Base-by-base conservation (phyloP, 2,329 filamentous ascomycete genomes). In the Aureobasidium namibiae region DNA sequence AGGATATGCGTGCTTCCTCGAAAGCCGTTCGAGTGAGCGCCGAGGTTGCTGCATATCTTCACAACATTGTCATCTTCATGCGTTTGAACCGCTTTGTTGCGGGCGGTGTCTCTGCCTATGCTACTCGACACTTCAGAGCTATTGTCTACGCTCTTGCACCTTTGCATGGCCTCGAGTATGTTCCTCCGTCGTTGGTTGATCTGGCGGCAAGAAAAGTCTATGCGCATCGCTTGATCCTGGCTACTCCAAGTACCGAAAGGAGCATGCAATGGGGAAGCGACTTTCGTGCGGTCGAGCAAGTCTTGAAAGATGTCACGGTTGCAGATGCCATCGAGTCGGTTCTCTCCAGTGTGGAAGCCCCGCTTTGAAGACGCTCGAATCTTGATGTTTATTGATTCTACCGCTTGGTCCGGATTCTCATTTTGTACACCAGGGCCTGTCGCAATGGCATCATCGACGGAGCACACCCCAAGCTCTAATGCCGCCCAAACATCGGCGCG, bases 241-340 rank as follows among this genome's bases (percentile, higher is more conserved):
- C 87, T 0, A 73, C 75, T 1, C 81, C 89, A 1, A 81, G 84
- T 62, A 83, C 85, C 60, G 94, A 97, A 75, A 81, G 91, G 49
- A 96, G 91, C 70, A 81, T 96, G 77, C 90, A 96, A 71, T 99
- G 95, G 85, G 94, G 94, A 0, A 96, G 92, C 71, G 85, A 88
- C 56, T 65, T 87, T 0, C 78, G 81, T 31, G 88, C 88, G 4
- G 83, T 96, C 1, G 78, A 82, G 63, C 78, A 80, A 16, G 65
- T 91, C 50, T 73, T 96, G 2, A 82, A 87, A 3, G 77, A 77
- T 33, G 72, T 83, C 3, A 81, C 76, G 1, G 74, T 78, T 2
- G 80, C 82, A 53, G 76, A 77, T 61, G 80, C 83, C 2, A 76
- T 86, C 44, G 81, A 85, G 52, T 78, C 82, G 45, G 80, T 84